phyloP scores from a whole-genome alignment of 192 early-diverging fungal species.

The Mortierella alpina region DNA sequence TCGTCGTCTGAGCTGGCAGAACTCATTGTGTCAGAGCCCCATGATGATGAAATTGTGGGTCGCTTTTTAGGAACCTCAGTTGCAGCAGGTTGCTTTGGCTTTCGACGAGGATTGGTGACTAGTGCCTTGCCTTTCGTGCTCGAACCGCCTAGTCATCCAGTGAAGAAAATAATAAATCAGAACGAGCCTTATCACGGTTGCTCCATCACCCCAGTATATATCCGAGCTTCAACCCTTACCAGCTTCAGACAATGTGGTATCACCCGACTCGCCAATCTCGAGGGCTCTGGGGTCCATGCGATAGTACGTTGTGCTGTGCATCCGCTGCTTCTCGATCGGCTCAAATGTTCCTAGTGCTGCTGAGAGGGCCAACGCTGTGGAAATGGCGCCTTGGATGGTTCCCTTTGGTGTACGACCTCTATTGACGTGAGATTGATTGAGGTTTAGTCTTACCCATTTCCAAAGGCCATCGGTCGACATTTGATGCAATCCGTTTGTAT shows the following conservation, averaged over 20 bases:
- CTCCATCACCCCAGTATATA: too few species aligned
- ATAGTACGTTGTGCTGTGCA: conserved; percentile 46
- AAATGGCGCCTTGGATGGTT: conserved; percentile 49
- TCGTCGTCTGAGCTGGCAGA: conserved; percentile 37
- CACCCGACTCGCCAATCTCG: background rate
- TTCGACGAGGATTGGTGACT: conserved; percentile 26
- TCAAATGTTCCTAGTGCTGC: conserved; percentile 41
- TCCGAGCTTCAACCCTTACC: too few species aligned
- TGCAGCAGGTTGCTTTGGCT: conserved; percentile 6
- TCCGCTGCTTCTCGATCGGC: conserved; percentile 43
- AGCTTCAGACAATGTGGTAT: too few species aligned
- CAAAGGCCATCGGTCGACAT: background rate
- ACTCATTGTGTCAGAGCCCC: conserved; percentile 39
- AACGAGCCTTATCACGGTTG: too few species aligned
- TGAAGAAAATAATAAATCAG: too few species aligned
- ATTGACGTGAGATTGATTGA: background rate
- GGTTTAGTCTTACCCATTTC: background rate
- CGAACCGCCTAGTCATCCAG: background rate
- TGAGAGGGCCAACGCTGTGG: conserved; percentile 35
- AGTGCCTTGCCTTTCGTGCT: background rate
- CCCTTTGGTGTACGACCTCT: conserved; percentile 50
- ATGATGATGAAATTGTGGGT: conserved; percentile 2
- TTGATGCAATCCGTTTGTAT: too few species aligned
- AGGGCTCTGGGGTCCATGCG: conserved; percentile 27
- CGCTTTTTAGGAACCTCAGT: conserved; percentile 12